phyloP scores from a whole-genome alignment of 225 moss, liverwort and hornwort genomes.

The Sphagnum contortum region DNA sequence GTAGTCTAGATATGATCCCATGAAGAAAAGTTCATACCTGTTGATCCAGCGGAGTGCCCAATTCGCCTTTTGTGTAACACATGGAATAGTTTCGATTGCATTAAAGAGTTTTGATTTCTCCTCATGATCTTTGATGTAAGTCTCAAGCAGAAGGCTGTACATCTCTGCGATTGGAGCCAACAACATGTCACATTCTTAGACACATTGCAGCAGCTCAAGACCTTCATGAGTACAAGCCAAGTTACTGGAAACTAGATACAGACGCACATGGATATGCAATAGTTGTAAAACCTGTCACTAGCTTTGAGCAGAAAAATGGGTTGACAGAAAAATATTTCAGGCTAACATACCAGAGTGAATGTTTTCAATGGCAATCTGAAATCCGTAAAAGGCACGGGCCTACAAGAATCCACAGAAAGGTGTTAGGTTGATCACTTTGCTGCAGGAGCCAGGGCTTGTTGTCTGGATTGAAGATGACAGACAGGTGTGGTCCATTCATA shows the following conservation, averaged over 20 bases:
- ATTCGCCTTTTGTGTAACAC: constrained; percentile 68
- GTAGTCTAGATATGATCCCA: no score
- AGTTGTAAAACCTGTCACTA: no score
- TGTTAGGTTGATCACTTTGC: no score
- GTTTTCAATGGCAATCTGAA: constrained; percentile 90
- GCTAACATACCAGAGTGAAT: constrained; percentile 47
- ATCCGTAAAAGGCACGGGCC: constrained; percentile 84
- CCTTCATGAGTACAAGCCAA: no score
- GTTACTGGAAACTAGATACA: no score
- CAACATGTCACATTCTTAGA: no score
- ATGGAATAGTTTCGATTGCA: constrained; percentile 72
- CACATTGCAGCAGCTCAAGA: background rate
- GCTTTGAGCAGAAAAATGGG: no score
- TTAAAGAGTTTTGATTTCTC: constrained; percentile 71
- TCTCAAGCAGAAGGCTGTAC: constrained; percentile 79
- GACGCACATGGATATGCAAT: background rate
- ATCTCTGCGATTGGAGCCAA: constrained; percentile 27
- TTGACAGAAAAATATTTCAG: background rate
- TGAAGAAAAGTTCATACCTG: constrained; percentile 23
- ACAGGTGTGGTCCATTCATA: constrained; percentile 2
- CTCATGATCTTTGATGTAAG: constrained; percentile 64
- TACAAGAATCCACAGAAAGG: background rate
- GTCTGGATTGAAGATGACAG: no score
- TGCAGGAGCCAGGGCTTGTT: no score
- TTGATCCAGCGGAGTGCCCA: constrained; percentile 90